Percentiles rank a stretch among this genome's conserved stretches.
Conservation (phyloP, 2,329 filamentous ascomycete species). For the Calonectria ilicicola region DNA sequence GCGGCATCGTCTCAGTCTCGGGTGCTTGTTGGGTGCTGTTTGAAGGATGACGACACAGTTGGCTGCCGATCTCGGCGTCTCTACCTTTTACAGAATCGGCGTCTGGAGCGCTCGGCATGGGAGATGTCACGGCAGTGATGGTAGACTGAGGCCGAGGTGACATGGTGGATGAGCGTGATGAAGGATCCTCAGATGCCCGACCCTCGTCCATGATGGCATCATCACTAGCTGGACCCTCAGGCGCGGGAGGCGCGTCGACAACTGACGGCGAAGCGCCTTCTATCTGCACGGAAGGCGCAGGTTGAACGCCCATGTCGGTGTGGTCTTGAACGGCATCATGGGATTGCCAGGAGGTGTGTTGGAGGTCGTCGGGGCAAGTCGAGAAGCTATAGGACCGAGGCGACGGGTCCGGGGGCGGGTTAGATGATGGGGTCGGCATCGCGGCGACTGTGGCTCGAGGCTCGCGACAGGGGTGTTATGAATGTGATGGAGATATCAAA, state of each 20-base stretch:
- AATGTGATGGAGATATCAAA: neutral
- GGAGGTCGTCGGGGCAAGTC: conserved; percentile 58
- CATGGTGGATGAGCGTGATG: conserved; percentile 56
- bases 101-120: conserved; percentile 46
- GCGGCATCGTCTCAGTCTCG: conserved; percentile 32
- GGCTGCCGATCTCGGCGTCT: conserved; percentile 39
- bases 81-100: conserved; percentile 50
- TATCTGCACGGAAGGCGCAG: conserved; percentile 31
- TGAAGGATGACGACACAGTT: conserved; percentile 38
- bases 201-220: conserved; percentile 42
- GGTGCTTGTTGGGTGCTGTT: conserved; percentile 30
- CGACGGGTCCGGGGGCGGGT: conserved; percentile 53
- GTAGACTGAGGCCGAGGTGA: conserved; percentile 56
- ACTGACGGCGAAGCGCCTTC: conserved; percentile 37
- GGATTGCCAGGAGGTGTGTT: conserved; percentile 42
- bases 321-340: conserved; percentile 35
- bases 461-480: conserved; percentile 22
- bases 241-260: conserved; percentile 33
- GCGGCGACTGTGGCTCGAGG: conserved; percentile 30
- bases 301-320: conserved; percentile 36
- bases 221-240: conserved; percentile 36
- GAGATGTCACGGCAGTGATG: conserved; percentile 49
- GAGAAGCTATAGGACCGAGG: conserved; percentile 53
- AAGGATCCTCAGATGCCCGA: conserved; percentile 42
- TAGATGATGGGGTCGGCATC: conserved; percentile 62